Evolutionary conservation across 345 rosid genomes (phyloP).

Genomic region (Cardamine resedifolia): DNA sequence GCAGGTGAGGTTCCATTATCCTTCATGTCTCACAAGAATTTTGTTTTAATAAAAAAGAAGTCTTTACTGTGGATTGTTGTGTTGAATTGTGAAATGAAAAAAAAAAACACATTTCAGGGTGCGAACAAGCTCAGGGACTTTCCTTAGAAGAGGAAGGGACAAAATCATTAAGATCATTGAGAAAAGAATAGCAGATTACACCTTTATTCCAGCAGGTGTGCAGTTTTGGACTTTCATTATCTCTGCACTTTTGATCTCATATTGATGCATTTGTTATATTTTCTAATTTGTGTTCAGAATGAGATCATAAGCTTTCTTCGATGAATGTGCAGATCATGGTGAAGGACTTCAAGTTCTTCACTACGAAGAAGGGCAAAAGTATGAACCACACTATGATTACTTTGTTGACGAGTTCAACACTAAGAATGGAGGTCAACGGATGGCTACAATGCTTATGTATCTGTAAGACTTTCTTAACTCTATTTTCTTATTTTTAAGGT

Average conservation of each 20-base stretch:
- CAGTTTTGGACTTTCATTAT: not conserved
- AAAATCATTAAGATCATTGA: constrained; percentile 61
- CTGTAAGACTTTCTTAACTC: constrained; percentile 45
- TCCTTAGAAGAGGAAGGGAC: constrained; percentile 73
- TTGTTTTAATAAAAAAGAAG: not conserved
- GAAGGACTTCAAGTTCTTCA: constrained; percentile 92
- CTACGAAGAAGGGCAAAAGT: constrained; percentile 86
- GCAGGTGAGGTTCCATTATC: constrained; percentile 54
- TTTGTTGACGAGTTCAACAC: constrained; percentile 88
- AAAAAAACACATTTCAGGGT: constrained; percentile 50
- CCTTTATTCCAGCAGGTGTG: constrained; percentile 76
- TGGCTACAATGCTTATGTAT: constrained; percentile 93
- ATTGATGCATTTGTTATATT: not conserved
- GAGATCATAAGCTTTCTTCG: constrained; percentile 5
- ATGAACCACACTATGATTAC: constrained; percentile 86
- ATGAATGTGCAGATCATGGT: constrained; percentile 67
- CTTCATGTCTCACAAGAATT: not conserved
- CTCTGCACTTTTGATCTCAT: not conserved
- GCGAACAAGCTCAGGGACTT: constrained; percentile 93
- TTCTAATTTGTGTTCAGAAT: not conserved
- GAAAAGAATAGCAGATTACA: constrained; percentile 86
- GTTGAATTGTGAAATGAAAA: constrained; percentile 9
- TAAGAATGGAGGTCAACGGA: constrained; percentile 85
- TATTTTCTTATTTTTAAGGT: not conserved
- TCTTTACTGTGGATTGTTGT: constrained; percentile 8